Evolutionary conservation across 2,329 filamentous ascomycete genomes (phyloP).

Genomic region (Fonsecaea nubica): DNA sequence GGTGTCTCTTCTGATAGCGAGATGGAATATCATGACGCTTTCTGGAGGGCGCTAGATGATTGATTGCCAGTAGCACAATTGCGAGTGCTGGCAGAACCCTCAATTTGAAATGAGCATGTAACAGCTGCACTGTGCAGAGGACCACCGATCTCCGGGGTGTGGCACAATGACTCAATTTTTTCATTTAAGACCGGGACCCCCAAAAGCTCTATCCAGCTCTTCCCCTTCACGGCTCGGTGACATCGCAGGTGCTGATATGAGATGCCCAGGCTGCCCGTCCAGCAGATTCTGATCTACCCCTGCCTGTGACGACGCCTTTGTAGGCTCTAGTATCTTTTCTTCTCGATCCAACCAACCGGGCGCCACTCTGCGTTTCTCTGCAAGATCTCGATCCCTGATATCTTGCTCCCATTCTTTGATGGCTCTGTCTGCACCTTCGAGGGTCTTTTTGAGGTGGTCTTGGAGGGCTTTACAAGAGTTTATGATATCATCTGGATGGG

Average conservation of each 20-base stretch:
- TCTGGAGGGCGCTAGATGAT: background rate
- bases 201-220: slow-evolving; percentile 62
- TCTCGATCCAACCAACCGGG: slow-evolving; percentile 70
- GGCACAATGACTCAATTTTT: slow-evolving; percentile 14
- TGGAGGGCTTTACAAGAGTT: slow-evolving; percentile 80
- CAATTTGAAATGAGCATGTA: background rate
- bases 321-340: slow-evolving; percentile 65
- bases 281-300: slow-evolving; percentile 42
- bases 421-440: slow-evolving; percentile 70
- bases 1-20: background rate
- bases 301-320: slow-evolving; percentile 36
- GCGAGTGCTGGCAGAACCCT: background rate
- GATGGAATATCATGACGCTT: background rate
- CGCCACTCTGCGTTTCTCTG: slow-evolving; percentile 68
- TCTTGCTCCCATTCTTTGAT: slow-evolving; percentile 73
- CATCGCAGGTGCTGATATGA: slow-evolving; percentile 48
- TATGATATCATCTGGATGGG: slow-evolving; percentile 85
- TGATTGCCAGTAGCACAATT: background rate
- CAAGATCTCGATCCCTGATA: slow-evolving; percentile 64
- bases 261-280: slow-evolving; percentile 45
- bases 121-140: background rate
- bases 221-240: slow-evolving; percentile 56
- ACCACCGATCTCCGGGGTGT: slow-evolving; percentile 12
- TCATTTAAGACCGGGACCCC: slow-evolving; percentile 55
- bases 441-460: slow-evolving; percentile 73